Conservation (phyloP, 176 grass and related monocot species). For the Zea mays region DNA sequence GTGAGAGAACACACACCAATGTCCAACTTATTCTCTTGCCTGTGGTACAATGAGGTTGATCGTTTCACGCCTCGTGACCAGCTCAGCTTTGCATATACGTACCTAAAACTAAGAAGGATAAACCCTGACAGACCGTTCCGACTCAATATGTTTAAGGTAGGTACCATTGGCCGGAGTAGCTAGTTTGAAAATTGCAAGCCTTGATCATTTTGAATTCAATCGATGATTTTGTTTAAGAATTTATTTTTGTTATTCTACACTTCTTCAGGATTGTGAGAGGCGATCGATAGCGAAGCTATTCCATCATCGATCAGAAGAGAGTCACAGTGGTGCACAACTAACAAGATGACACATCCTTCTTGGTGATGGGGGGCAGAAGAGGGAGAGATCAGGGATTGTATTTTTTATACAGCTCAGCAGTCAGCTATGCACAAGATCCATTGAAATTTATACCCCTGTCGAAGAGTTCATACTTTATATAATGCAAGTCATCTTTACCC, state of each 20-base stretch:
- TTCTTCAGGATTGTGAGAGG: conserved; percentile 89
- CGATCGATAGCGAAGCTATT: conserved; percentile 94
- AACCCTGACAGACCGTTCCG: conserved; percentile 75
- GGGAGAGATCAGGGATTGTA: conserved; percentile 27
- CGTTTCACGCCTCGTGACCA: conserved; percentile 95
- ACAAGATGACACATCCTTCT: conserved; percentile 56
- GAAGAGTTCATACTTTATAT: conserved; percentile 21
- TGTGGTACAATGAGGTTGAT: conserved; percentile 98
- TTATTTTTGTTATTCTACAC: conserved; percentile 6
- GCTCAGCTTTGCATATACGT: conserved; percentile 98
- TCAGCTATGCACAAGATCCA: conserved; percentile 1
- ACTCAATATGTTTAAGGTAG: conserved; percentile 97
- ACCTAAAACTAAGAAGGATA: conserved; percentile 89
- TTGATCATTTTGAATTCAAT: conserved; percentile 12
- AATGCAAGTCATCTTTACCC: conserved; percentile 24
- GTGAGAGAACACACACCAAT: conserved; percentile 93
- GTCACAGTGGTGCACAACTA: conserved; percentile 55
- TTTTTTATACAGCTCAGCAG: conserved; percentile 24
- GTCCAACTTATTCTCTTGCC: conserved; percentile 95
- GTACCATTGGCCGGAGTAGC: conserved; percentile 8
- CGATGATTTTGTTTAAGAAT: neutral
- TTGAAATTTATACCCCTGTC: conserved; percentile 25
- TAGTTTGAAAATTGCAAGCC: neutral
- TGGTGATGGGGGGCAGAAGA: conserved; percentile 15
- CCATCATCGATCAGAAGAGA: conserved; percentile 97